Conservation (phyloP, 352 stramenopile species). For the Achlya hypogyna region DNA sequence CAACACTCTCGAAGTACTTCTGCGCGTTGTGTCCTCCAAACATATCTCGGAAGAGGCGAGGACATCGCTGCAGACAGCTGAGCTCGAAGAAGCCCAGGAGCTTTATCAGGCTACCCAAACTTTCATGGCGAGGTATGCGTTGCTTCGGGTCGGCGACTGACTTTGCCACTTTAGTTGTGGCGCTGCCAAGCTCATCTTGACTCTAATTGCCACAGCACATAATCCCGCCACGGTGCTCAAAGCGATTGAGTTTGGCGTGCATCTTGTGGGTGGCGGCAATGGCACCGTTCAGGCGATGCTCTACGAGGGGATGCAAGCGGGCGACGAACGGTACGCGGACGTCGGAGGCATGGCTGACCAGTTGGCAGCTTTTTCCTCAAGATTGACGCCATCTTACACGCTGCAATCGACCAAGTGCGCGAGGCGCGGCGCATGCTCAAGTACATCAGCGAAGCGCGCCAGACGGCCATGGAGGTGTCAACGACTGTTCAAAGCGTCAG, state of each 20-base stretch:
- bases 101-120: slow-evolving; percentile 10
- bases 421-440: slow-evolving; percentile 21
- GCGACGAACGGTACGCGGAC: slow-evolving; percentile 18
- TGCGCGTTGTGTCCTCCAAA: slow-evolving; percentile 12
- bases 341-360: not conserved
- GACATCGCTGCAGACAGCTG: slow-evolving; percentile 9
- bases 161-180: not conserved
- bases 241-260: slow-evolving; percentile 14
- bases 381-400: slow-evolving; percentile 20
- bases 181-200: slow-evolving; percentile 12
- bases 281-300: slow-evolving; percentile 20
- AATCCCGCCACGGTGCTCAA: slow-evolving; percentile 14
- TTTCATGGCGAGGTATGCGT: slow-evolving; percentile 14
- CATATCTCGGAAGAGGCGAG: slow-evolving; percentile 10
- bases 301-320: slow-evolving; percentile 19
- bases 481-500: not conserved
- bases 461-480: slow-evolving; percentile 1
- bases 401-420: slow-evolving; percentile 22
- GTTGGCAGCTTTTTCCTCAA: slow-evolving; percentile 11
- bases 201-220: slow-evolving; percentile 11
- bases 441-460: slow-evolving; percentile 9
- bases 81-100: slow-evolving; percentile 17
- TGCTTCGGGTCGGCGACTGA: not conserved
- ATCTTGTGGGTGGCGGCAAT: slow-evolving; percentile 24
- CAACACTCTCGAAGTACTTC: slow-evolving; percentile 5